Base-by-base conservation (phyloP, 2,329 filamentous ascomycete genomes). In the Clathrospora elynae region DNA sequence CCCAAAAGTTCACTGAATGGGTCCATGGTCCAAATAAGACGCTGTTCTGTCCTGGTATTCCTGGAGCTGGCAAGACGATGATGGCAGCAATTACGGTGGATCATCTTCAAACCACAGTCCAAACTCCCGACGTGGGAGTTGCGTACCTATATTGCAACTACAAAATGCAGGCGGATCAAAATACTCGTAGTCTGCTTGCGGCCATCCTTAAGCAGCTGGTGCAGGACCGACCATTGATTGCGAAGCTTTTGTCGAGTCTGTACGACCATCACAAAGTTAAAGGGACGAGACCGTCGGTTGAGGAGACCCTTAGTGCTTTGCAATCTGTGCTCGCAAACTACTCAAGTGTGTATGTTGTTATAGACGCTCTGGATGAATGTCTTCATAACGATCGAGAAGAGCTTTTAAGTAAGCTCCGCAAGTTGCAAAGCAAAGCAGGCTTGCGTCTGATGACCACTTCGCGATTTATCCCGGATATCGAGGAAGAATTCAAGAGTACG, bases 51-150 rank as follows among this genome's bases (percentile, higher is more conserved):
- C 68, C 67, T 2, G 75, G 76, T 0, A 74, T 75, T 10, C 75
- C 75, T 0, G 76, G 77, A 3, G 72, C 75, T 0, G 75, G 77
- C 1, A 80, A 79, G 54, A 79, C 75, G 0, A 74, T 77, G 3
- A 38, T 75, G 1, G 57, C 73, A 0, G 68, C 75, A 0, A 67
- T 72, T 6, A 66, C 75, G 0, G 49, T 79, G 0, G 64, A 79
- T 2, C 8, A 76, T 13, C 59, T 80, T 1, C 11, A 11, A 3
- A 40, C 16, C 0, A 25, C 19, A 2, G 68, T 64, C 24, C 8
- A 40, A 0, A 45, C 58, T 1, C 48, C 68, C 11, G 0, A 9
- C 1, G 29, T 72, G 17, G 71, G 71, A 0, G 59, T 80, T 12
- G 73, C 71, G 0, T 79, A 73, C 18, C 11, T 78, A 0, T 81